Evolutionary conservation across 305 asterid species (phyloP).

Genomic region (Fraxinus sp.): DNA sequence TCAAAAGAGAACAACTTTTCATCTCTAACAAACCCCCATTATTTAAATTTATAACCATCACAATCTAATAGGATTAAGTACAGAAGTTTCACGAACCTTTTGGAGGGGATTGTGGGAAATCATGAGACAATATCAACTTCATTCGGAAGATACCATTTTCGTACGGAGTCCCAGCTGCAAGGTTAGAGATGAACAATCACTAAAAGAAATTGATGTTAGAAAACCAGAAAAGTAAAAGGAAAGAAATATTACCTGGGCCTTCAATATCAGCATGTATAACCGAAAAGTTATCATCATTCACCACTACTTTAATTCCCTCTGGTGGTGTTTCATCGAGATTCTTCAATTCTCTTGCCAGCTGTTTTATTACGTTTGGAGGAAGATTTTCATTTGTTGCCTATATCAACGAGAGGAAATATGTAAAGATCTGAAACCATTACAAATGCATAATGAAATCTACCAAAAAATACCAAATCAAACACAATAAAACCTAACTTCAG

Average conservation of each 20-base stretch:
- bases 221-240: conserved; percentile 9
- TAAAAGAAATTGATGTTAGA: conserved; percentile 10
- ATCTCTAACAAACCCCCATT: not conserved
- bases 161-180: conserved; percentile 95
- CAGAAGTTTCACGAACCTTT: conserved; percentile 55
- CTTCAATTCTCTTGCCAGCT: conserved; percentile 87
- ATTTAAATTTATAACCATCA: not conserved
- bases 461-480: not conserved
- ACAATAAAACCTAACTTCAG: not conserved
- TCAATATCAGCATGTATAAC: conserved; percentile 80
- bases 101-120: conserved; percentile 92
- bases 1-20: not conserved
- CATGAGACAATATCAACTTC: conserved; percentile 85
- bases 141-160: conserved; percentile 86
- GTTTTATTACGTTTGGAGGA: conserved; percentile 90
- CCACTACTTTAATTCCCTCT: conserved; percentile 90
- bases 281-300: conserved; percentile 89
- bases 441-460: not conserved
- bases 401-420: not conserved
- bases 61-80: not conserved
- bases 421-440: not conserved
- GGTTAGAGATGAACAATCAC: conserved; percentile 25
- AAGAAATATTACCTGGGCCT: conserved; percentile 70
- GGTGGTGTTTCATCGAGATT: conserved; percentile 93
- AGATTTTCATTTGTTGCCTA: conserved; percentile 93